Conservation (phyloP, 1,284 basidiomycete genomes). For the Inonotus hispidus region DNA sequence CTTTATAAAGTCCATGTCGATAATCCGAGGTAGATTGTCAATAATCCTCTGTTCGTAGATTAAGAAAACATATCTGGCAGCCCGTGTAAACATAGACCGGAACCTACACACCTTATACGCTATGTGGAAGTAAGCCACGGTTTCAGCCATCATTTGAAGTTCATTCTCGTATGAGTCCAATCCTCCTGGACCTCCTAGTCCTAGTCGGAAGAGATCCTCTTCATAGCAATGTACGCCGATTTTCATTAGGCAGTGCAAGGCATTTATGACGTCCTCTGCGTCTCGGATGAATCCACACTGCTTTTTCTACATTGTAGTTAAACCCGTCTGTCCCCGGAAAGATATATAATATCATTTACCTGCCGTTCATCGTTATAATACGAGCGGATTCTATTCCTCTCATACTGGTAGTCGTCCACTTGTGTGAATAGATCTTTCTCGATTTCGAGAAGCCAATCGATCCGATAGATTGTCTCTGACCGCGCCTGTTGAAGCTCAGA, state of each 20-base stretch:
- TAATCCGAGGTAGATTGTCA: conserved; percentile 45
- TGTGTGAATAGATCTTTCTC: conserved; percentile 23
- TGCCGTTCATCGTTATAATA: not conserved
- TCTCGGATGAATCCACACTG: not conserved
- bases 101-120: conserved; percentile 36
- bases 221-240: conserved; percentile 29
- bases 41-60: conserved; percentile 41
- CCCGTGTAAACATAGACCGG: not conserved
- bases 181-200: conserved; percentile 32
- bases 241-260: conserved; percentile 16
- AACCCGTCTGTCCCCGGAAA: no score
- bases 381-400: not conserved
- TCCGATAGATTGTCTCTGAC: conserved; percentile 21
- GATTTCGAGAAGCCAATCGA: conserved; percentile 28
- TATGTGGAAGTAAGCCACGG: conserved; percentile 46
- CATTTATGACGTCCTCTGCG: not conserved
- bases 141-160: conserved; percentile 45
- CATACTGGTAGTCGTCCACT: not conserved
- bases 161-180: conserved; percentile 36
- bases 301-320: not conserved
- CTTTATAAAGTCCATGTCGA: conserved; percentile 35
- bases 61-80: no score
- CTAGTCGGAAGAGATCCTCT: conserved; percentile 37
- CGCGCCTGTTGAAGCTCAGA: conserved; percentile 26
- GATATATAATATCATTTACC: not conserved